These are phyloP conservation scores for Lumnitzera littorea DNA, from an alignment of 345 rosid species.

Conservation along the genomic window DNA sequence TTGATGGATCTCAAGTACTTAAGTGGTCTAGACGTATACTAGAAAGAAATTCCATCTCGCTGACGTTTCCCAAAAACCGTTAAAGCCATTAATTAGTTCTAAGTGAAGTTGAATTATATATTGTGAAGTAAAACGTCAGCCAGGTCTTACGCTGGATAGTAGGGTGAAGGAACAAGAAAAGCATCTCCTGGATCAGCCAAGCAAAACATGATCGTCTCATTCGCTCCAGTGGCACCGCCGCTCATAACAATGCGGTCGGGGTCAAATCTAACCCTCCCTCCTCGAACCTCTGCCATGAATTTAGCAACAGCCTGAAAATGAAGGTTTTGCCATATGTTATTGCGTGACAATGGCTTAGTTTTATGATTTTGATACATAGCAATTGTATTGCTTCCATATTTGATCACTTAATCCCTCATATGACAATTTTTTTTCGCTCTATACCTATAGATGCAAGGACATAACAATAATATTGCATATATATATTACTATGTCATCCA, in stretches of 20 bases:
- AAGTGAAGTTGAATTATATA: not conserved
- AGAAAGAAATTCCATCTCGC: not conserved
- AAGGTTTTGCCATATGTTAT: too few relatives aligned
- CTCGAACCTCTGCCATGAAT: conserved; percentile 70
- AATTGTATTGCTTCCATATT: too few relatives aligned
- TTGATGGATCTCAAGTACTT: too few relatives aligned
- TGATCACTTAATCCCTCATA: too few relatives aligned
- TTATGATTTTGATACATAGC: too few relatives aligned
- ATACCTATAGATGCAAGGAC: too few relatives aligned
- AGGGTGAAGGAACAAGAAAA: conserved; percentile 77
- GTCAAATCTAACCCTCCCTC: conserved; percentile 48
- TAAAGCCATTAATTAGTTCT: not conserved
- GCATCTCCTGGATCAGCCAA: conserved; percentile 84
- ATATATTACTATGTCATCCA: too few relatives aligned
- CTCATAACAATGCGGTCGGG: conserved; percentile 70
- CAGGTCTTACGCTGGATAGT: conserved; percentile 60
- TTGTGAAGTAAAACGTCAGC: not conserved
- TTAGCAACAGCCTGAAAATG: conserved; percentile 56
- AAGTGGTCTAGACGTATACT: too few relatives aligned
- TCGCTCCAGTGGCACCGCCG: conserved; percentile 92
- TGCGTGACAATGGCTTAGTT: too few relatives aligned
- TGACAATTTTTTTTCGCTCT: too few relatives aligned
- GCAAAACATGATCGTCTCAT: conserved; percentile 70
- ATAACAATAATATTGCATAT: too few relatives aligned
- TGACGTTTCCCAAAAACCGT: not conserved